Base-by-base conservation (phyloP, 495 filamentous ascomycete genomes). In the Neurospora hispaniola region DNA sequence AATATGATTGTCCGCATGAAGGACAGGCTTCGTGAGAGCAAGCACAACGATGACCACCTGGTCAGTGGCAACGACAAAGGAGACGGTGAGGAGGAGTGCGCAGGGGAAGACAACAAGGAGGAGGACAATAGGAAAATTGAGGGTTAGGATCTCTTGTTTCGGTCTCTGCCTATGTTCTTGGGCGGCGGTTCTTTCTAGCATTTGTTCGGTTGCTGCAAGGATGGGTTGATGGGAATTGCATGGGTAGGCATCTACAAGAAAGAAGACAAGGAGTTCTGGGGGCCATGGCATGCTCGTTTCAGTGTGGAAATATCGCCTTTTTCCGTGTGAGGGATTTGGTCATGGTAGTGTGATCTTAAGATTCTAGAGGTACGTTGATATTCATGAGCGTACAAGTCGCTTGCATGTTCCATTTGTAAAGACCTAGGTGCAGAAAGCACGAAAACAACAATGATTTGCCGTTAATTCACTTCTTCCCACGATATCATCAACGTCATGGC, bases 111-210 rank as follows among this genome's bases (percentile, higher is more conserved):
- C 23, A 62, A 31, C 12, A 35, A 3, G 27, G 54, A 35, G 12
- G 5, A 18, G 27, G 20, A 18, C 54, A 62, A 18, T 10, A 62
- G 27, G 54, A 14, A 35, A 35, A 35, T 16, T 2, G 12, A 31
- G 14, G 5, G 31, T 62, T 62, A 31, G 23, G 48, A 31, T 12
- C 16, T 35, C 23, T 35, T 27, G 54, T 35, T 62, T 35, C 62
- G 43, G 8, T 39, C 42, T 66, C 14, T 77, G 5, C 74, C 75
- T 14, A 70, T 72, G 48, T 77, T 77, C 31, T n/a, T 77, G 3
- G 72, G 75, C 12, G 75, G 75, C 4, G 74, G 75, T 3, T 69
- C 70, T 3, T 75, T 71, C 3, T 74, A n/a, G 68, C 14, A 35
- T 62, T 8, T 27, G 4, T 27, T 54, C 20, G 10, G 10, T 12